Conservation (phyloP, 768 basidiomycete species). For the Auriculariales sp. region DNA sequence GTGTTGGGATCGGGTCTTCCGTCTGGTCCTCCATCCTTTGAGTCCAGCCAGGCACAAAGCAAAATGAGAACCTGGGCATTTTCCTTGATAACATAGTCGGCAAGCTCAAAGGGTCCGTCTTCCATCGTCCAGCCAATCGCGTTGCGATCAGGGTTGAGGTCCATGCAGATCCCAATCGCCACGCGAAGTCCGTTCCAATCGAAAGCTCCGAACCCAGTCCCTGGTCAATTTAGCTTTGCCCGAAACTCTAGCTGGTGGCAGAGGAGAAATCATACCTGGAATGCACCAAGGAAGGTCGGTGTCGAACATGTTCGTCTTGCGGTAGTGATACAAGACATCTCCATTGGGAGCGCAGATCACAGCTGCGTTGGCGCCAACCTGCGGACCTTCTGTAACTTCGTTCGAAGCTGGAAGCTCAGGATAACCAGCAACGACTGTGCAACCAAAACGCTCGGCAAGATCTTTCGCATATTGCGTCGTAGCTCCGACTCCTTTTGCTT, state of each 20-base stretch:
- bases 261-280: constrained; percentile 33
- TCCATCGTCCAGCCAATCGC: constrained; percentile 32
- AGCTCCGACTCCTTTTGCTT: constrained; percentile 52
- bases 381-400: constrained; percentile 15
- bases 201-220: constrained; percentile 55
- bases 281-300: constrained; percentile 76
- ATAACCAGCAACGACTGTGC: constrained; percentile 70
- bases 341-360: constrained; percentile 54
- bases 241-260: not conserved
- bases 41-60: constrained; percentile 66
- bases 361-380: constrained; percentile 57
- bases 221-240: constrained; percentile 19
- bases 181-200: constrained; percentile 36
- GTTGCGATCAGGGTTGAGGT: constrained; percentile 46
- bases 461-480: constrained; percentile 63
- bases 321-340: constrained; percentile 46
- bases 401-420: constrained; percentile 41
- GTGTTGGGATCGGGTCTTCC: constrained; percentile 37
- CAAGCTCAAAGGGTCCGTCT: constrained; percentile 69
- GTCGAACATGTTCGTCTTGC: constrained; percentile 71
- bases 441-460: constrained; percentile 48
- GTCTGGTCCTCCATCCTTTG: constrained; percentile 23
- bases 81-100: constrained; percentile 39
- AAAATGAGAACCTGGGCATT: constrained; percentile 52
- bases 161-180: constrained; percentile 81